phyloP scores from a whole-genome alignment of 2,329 filamentous ascomycete genomes.

The Beauveria rudraprayagi region DNA sequence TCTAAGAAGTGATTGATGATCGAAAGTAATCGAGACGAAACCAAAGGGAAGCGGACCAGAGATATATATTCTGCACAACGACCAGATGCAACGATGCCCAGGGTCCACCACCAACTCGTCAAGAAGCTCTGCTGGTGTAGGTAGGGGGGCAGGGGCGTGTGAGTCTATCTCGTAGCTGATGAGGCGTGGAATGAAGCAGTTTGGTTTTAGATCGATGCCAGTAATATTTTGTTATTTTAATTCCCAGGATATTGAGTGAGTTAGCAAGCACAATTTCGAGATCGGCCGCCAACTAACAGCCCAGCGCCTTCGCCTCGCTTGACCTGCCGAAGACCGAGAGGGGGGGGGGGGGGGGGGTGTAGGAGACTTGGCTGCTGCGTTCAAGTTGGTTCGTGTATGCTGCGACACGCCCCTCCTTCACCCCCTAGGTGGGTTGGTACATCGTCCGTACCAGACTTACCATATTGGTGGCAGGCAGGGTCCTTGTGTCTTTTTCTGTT shows the following conservation, averaged over 20 bases:
- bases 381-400: neutral
- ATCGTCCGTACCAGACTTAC: no score
- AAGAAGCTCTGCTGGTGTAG: neutral
- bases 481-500: neutral
- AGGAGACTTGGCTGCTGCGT: neutral
- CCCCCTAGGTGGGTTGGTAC: neutral
- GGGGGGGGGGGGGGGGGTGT: no score
- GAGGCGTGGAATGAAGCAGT: neutral
- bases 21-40: neutral
- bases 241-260: neutral
- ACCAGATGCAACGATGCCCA: slow-evolving; percentile 5
- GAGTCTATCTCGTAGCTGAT: slow-evolving; percentile 1
- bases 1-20: neutral
- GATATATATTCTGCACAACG: slow-evolving; percentile 8
- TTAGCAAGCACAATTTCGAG: slow-evolving; percentile 3
- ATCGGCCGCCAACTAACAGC: slow-evolving; percentile 10
- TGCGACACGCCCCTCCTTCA: neutral
- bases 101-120: slow-evolving; percentile 6
- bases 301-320: slow-evolving; percentile 10
- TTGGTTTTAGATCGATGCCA: slow-evolving; percentile 4
- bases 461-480: neutral
- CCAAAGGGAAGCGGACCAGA: slow-evolving; percentile 4
- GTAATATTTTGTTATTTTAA: neutral
- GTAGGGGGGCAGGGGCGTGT: neutral
- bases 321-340: slow-evolving; percentile 7